Base-by-base conservation (phyloP, 176 grass and related monocot genomes). In the Musa itinerans region DNA sequence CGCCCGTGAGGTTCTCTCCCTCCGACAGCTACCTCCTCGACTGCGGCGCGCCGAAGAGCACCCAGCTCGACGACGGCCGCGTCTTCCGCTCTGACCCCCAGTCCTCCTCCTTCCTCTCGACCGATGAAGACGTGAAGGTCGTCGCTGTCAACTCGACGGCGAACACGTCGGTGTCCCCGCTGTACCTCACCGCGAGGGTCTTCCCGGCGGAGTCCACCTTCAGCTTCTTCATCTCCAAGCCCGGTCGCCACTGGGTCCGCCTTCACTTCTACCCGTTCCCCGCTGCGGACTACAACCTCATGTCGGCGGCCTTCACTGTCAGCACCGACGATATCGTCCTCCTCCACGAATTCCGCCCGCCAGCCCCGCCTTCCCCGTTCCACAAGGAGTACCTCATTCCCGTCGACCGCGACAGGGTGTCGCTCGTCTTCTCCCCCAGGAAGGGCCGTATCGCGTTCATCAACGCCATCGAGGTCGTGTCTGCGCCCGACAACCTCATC, bases 381-480 rank as follows among this genome's bases (percentile, higher is more conserved):
- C 19, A 54, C 51, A 73, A 73, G 70, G 70, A 73, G 50, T 73
- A 73, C 51, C 70, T 73, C n/a, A 53, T 73, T 1, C 50, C 19
- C 11, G 14, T 73, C 19, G 2, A 8, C 19, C 2, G n/a, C 50
- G 70, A 73, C 70, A 73, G 49, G n/a, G 49, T 73, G 48, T 73
- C 70, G 6, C 70, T 73, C 51, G 24, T 23, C 34, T 73, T 73
- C 70, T 53, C 10, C 50, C 70, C 70, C 19, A 26, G 53, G 13
- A 52, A 53, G 49, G 51, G n/a, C 70, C 52, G 12, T 10, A 1
- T 53, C 50, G 70, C 70, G 20, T 73, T 73, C 70, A 15, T 73
- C 70, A 73, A 73, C 10, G 70, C 70, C n/a, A 54, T 73, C n/a
- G 70, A 73, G 70, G 2, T 73, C n/a, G 70, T 54, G 70, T 53